Conservation (phyloP, 371 early-diverging fungal genomes). For the Mucor racemosus region DNA sequence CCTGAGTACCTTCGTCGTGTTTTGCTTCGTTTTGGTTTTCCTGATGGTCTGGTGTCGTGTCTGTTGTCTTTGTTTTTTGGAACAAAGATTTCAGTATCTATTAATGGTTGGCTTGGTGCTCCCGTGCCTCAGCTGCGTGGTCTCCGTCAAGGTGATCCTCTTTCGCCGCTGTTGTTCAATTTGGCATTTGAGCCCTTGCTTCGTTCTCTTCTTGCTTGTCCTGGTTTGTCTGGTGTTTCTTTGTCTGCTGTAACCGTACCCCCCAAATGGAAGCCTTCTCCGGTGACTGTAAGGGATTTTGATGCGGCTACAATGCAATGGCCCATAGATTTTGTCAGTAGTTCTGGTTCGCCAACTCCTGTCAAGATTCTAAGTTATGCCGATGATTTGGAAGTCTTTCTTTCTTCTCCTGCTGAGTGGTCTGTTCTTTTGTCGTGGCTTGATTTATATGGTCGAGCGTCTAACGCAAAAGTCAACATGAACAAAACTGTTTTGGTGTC, state of each 20-base stretch:
- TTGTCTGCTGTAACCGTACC: neutral
- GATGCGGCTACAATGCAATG: neutral
- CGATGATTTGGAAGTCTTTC: neutral
- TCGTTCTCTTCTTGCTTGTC: conserved; percentile 5
- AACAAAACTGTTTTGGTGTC: conserved; percentile 17
- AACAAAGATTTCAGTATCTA: neutral
- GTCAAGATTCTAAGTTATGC: neutral
- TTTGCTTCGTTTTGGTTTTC: conserved; percentile 13
- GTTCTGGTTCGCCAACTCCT: neutral
- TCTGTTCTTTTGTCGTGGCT: neutral
- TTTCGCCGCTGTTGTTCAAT: conserved; percentile 28
- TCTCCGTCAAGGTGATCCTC: conserved; percentile 29
- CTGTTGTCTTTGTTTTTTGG: conserved; percentile 9
- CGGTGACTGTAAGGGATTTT: neutral
- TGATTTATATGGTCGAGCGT: neutral
- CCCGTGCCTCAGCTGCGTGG: conserved; percentile 23
- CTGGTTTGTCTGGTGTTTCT: conserved; percentile 6
- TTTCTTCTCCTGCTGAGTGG: neutral
- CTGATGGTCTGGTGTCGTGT: neutral
- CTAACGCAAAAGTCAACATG: conserved; percentile 22
- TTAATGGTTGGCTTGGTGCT: conserved; percentile 22
- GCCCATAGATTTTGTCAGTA: neutral
- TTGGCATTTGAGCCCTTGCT: conserved; percentile 30
- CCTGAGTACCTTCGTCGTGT: conserved; percentile 21
- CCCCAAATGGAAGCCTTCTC: neutral